Percentiles rank a stretch among this genome's conserved stretches.
Conservation (phyloP, 306 rosid species). For the Prinsepia uniflora region DNA sequence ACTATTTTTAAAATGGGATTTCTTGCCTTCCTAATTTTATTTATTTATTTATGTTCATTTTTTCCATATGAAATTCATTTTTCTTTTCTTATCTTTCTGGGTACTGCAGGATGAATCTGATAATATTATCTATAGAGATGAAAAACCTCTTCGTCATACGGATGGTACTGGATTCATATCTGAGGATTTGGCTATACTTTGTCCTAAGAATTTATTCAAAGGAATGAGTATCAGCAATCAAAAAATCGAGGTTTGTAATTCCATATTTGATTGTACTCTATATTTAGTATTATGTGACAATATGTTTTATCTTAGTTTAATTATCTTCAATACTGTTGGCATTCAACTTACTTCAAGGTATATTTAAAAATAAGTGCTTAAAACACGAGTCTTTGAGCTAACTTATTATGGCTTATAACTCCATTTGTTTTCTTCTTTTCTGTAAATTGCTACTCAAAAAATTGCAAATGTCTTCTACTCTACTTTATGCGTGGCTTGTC, state of each 20-base stretch:
- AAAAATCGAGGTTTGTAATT: constrained; percentile 33
- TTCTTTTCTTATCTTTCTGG: background rate
- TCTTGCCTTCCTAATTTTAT: background rate
- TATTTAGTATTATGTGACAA: no score
- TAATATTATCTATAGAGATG: constrained; percentile 24
- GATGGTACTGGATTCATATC: constrained; percentile 79
- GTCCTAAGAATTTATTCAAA: constrained; percentile 39
- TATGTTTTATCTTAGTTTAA: no score
- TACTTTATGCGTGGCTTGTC: background rate
- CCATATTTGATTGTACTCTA: background rate
- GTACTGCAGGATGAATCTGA: constrained; percentile 49
- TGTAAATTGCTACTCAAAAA: background rate
- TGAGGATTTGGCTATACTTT: constrained; percentile 55
- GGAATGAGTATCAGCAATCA: constrained; percentile 25
- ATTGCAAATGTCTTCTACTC: background rate
- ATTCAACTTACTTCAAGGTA: no score
- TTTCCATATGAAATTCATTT: background rate
- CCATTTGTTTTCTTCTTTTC: background rate
- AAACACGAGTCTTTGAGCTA: no score
- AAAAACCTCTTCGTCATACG: constrained; percentile 46
- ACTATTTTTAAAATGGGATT: background rate
- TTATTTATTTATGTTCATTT: background rate
- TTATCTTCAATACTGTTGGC: no score
- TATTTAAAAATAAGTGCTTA: no score
- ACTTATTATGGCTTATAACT: no score